These are phyloP conservation scores for Microstroma glucosiphilum DNA, from an alignment of 1,284 basidiomycete species.

Conservation along the genomic window DNA sequence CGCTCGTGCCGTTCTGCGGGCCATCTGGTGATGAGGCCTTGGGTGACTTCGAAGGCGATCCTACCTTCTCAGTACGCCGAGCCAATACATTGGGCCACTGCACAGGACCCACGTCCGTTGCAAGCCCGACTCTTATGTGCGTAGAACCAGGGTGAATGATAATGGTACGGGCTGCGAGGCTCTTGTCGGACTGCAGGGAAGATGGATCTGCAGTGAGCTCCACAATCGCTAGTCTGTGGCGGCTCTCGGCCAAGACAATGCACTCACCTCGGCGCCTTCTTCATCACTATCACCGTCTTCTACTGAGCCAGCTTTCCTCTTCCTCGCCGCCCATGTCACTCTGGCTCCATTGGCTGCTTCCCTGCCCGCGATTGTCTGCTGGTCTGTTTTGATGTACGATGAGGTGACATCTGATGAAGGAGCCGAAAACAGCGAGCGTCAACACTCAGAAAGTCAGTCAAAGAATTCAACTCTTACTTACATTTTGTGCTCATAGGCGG, in stretches of 20 bases:
- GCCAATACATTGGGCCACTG: slow-evolving; percentile 73
- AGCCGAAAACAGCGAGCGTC: neutral
- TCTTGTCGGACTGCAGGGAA: slow-evolving; percentile 9
- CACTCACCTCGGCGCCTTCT: neutral
- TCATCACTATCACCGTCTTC: slow-evolving; percentile 13
- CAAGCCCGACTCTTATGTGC: slow-evolving; percentile 76
- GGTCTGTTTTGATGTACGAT: slow-evolving; percentile 46
- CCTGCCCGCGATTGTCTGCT: slow-evolving; percentile 25
- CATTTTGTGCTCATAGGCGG: slow-evolving; percentile 47
- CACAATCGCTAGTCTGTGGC: too few relatives aligned
- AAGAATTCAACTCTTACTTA: slow-evolving; percentile 10
- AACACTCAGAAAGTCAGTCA: neutral
- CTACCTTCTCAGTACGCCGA: slow-evolving; percentile 18
- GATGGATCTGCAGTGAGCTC: neutral
- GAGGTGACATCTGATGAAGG: slow-evolving; percentile 32
- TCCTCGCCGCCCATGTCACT: slow-evolving; percentile 15
- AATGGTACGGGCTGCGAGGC: slow-evolving; percentile 53
- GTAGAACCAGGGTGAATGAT: slow-evolving; percentile 92
- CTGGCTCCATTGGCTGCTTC: slow-evolving; percentile 7
- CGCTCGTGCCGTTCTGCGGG: too few relatives aligned
- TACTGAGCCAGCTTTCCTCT: slow-evolving; percentile 11
- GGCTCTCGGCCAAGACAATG: too few relatives aligned
- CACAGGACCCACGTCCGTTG: slow-evolving; percentile 75
- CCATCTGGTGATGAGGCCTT: too few relatives aligned
- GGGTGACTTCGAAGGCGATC: neutral